Evolutionary conservation across 345 rosid genomes (phyloP).

Genomic region (Moringa oleifera): DNA sequence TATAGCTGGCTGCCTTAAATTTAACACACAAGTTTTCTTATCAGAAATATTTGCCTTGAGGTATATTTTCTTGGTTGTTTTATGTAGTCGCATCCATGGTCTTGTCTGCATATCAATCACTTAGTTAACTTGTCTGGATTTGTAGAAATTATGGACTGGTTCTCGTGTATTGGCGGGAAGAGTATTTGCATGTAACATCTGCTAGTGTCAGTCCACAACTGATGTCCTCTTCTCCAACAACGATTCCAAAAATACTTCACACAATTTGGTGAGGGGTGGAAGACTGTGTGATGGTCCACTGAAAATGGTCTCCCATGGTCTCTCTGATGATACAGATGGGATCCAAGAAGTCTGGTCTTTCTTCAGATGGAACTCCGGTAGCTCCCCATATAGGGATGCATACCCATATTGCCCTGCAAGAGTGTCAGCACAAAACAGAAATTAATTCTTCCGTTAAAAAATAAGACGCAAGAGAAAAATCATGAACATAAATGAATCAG

Average conservation of each 20-base stretch:
- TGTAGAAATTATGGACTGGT: background rate
- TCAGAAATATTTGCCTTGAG: background rate
- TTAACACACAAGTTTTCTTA: too few relatives aligned
- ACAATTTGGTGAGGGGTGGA: conserved; percentile 75
- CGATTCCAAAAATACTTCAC: conserved; percentile 65
- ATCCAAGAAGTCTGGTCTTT: conserved; percentile 28
- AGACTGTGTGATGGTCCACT: conserved; percentile 74
- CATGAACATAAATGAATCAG: background rate
- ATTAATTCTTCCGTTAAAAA: background rate
- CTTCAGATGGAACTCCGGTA: conserved; percentile 44
- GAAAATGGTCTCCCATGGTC: conserved; percentile 84
- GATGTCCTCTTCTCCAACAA: conserved; percentile 68
- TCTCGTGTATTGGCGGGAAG: background rate
- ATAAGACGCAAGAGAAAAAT: background rate
- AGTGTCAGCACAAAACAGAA: background rate
- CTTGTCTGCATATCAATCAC: background rate
- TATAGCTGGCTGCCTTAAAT: background rate
- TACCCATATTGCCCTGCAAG: conserved; percentile 60
- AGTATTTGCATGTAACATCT: background rate
- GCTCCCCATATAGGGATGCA: conserved; percentile 68
- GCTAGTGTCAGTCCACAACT: conserved; percentile 36
- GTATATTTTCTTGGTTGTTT: too few relatives aligned
- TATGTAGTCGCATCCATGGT: background rate
- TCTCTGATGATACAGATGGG: conserved; percentile 49
- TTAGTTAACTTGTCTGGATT: background rate